These are phyloP conservation scores for Trichophyton simii DNA, from an alignment of 2,329 filamentous ascomycete genomes.

Conservation along the genomic window DNA sequence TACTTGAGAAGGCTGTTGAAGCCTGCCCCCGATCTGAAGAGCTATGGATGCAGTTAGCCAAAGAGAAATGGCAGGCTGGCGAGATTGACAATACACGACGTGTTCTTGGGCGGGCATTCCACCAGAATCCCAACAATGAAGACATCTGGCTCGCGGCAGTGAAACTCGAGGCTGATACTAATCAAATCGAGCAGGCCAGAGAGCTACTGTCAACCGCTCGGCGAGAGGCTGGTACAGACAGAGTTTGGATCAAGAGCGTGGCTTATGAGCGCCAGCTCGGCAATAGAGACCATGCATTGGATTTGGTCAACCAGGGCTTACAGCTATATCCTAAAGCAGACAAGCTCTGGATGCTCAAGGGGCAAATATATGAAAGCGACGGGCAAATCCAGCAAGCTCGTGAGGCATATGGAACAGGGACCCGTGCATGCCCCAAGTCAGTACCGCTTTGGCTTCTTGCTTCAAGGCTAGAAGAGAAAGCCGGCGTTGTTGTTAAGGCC, in stretches of 20 bases:
- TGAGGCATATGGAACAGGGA: constrained; percentile 79
- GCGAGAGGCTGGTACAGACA: constrained; percentile 81
- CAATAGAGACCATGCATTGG: constrained; percentile 66
- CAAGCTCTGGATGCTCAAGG: constrained; percentile 98
- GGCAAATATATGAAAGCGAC: constrained; percentile 84
- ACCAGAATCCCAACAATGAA: constrained; percentile 91
- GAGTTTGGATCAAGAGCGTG: constrained; percentile 93
- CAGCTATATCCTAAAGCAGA: constrained; percentile 72
- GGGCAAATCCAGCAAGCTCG: constrained; percentile 71
- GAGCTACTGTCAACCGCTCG: constrained; percentile 71
- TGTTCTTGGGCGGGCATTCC: constrained; percentile 80
- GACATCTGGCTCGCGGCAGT: constrained; percentile 96
- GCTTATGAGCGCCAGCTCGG: constrained; percentile 81
- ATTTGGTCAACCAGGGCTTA: constrained; percentile 75
- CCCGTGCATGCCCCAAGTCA: constrained; percentile 71
- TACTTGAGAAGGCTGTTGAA: constrained; percentile 87
- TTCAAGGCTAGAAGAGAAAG: constrained; percentile 71
- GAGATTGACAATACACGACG: constrained; percentile 75
- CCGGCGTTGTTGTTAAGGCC: constrained; percentile 76
- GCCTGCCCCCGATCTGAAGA: constrained; percentile 84
- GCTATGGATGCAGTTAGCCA: constrained; percentile 89
- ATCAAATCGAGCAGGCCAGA: constrained; percentile 67
- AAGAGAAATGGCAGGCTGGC: constrained; percentile 84
- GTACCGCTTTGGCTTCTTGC: constrained; percentile 85
- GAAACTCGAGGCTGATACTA: constrained; percentile 85